Percentiles rank a stretch among this genome's conserved stretches.
phyloP scores from a whole-genome alignment of 129 eudicot species.

The Tanacetum coccineum region DNA sequence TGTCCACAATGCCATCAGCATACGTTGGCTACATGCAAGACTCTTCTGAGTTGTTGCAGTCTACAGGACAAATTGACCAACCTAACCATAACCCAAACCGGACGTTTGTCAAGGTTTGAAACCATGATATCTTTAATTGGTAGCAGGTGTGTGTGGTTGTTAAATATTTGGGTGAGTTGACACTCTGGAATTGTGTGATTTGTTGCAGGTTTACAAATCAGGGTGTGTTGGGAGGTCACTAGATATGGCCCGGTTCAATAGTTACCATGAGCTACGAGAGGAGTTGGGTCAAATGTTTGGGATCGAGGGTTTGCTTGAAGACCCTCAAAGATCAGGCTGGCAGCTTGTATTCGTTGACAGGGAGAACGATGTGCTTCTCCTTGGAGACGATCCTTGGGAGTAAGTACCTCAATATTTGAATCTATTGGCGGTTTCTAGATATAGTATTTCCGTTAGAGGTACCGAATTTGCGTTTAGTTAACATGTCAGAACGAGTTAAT shows the following conservation, averaged over 20 bases:
- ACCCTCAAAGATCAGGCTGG: constrained; percentile 99
- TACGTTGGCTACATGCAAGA: constrained; percentile 57
- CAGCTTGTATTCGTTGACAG: constrained; percentile 99
- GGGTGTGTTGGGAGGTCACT: constrained; percentile 95
- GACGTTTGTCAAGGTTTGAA: constrained; percentile 80
- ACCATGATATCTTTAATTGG: neutral
- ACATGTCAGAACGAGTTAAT: too few relatives aligned
- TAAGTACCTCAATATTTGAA: constrained; percentile 39
- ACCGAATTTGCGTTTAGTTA: too few relatives aligned
- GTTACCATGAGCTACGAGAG: constrained; percentile 86
- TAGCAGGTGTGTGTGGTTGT: neutral
- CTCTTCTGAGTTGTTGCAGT: constrained; percentile 64
- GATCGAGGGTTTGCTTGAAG: constrained; percentile 88
- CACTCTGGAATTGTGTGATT: neutral
- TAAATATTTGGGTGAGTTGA: neutral
- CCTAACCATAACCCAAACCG: constrained; percentile 30
- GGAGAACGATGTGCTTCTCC: constrained; percentile 99
- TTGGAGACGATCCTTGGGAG: constrained; percentile 99
- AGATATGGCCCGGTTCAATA: constrained; percentile 95
- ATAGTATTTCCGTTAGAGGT: neutral
- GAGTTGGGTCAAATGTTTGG: constrained; percentile 94
- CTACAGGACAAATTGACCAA: neutral
- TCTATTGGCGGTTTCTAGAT: neutral
- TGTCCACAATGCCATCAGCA: constrained; percentile 61
- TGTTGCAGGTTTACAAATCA: constrained; percentile 81